Conservation (phyloP, 179 eudicot species). For the Corrigiola litoralis region DNA sequence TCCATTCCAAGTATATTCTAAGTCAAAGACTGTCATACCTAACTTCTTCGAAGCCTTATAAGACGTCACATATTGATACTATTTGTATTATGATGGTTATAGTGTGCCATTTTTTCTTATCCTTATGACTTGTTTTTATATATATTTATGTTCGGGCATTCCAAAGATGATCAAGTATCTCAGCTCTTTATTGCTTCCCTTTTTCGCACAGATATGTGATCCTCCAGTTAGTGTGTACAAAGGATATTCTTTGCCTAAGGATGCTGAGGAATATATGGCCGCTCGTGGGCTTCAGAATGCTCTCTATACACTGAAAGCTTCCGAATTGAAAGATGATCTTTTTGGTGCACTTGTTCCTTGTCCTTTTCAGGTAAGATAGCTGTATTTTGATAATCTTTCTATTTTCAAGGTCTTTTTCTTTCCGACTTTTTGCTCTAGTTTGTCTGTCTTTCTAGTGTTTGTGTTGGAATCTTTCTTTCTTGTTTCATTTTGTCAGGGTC, state of each 20-base stretch:
- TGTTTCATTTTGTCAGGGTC: too few relatives aligned
- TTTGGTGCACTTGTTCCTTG: conserved; percentile 78
- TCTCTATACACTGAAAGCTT: conserved; percentile 74
- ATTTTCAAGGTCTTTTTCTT: too few relatives aligned
- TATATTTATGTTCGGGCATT: background rate
- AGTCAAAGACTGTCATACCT: too few relatives aligned
- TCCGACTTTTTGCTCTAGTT: too few relatives aligned
- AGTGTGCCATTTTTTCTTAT: too few relatives aligned
- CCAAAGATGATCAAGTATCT: background rate
- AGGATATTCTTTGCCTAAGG: conserved; percentile 65
- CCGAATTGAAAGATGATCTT: conserved; percentile 63
- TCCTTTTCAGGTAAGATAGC: conserved; percentile 50
- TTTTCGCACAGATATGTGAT: conserved; percentile 53
- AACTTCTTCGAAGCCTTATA: too few relatives aligned
- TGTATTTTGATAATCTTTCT: too few relatives aligned
- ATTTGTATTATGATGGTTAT: background rate
- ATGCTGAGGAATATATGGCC: conserved; percentile 60
- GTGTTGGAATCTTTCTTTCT: too few relatives aligned
- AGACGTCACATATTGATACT: background rate
- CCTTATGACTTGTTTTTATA: background rate
- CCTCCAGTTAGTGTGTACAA: conserved; percentile 92
- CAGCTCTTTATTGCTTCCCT: background rate
- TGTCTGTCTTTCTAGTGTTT: too few relatives aligned
- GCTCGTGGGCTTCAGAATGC: conserved; percentile 85
- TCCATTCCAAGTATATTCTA: too few relatives aligned